Evolutionary conservation across 1,139 yeast genomes (phyloP).

Genomic region (Lodderomyces beijingensis): DNA sequence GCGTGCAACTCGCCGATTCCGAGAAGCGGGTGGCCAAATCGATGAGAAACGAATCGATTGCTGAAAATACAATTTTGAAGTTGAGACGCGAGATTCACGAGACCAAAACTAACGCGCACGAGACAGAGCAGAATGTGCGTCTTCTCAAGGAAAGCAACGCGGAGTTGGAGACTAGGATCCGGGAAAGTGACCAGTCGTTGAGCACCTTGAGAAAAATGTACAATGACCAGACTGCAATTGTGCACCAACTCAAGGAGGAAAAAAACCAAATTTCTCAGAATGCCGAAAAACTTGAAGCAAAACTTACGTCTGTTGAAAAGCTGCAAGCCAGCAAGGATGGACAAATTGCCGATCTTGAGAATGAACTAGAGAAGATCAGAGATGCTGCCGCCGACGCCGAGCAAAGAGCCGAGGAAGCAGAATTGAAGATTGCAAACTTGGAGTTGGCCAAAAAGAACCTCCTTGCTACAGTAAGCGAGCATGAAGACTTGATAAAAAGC

Average conservation of each 20-base stretch:
- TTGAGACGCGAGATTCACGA: not conserved
- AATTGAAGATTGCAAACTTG: conserved; percentile 1
- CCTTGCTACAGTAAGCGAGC: too few relatives aligned
- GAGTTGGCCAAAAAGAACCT: too few relatives aligned
- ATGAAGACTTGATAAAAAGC: not conserved
- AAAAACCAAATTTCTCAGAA: conserved; percentile 15
- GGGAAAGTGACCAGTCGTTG: conserved; percentile 1
- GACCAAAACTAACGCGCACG: not conserved
- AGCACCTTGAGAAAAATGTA: not conserved
- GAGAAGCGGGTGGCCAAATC: not conserved
- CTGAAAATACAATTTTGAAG: not conserved
- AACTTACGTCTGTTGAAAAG: conserved; percentile 12
- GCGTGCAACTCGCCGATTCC: not conserved
- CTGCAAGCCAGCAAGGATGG: not conserved
- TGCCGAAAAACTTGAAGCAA: conserved; percentile 19
- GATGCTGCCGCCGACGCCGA: not conserved
- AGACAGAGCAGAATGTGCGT: not conserved
- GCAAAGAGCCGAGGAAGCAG: not conserved
- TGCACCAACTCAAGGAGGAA: conserved; percentile 16
- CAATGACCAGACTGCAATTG: not conserved
- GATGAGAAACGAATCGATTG: not conserved
- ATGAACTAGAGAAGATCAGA: not conserved
- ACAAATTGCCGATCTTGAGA: not conserved
- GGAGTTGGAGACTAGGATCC: not conserved
- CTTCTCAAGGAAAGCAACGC: not conserved